A percentile compares a stretch with the other conserved stretches of the same genome.
Conservation (phyloP, 2,329 filamentous ascomycete genomes). For the Salinomyces thailandicus region DNA sequence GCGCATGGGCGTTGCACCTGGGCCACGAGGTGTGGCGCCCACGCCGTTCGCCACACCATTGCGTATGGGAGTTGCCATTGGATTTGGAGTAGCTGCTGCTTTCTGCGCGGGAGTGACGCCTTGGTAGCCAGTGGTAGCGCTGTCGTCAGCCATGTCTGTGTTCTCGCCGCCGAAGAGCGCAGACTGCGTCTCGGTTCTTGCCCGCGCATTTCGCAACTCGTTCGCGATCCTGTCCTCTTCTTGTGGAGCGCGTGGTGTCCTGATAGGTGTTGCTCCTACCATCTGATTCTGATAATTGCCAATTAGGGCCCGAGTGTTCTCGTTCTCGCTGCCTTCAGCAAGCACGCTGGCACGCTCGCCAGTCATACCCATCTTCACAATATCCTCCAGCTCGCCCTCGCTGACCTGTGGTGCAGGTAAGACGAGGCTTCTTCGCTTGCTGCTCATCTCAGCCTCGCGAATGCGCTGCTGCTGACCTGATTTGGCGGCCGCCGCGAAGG, state of each 20-base stretch:
- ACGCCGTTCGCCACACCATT: conserved; percentile 43
- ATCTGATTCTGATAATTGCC: conserved; percentile 72
- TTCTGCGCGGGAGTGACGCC: conserved; percentile 72
- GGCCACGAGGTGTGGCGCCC: conserved; percentile 55
- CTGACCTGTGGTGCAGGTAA: conserved; percentile 84
- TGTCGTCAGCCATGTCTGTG: conserved; percentile 74
- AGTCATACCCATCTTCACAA: conserved; percentile 96
- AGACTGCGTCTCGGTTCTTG: conserved; percentile 86
- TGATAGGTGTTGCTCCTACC: conserved; percentile 73
- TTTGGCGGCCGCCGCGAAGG: conserved; percentile 78
- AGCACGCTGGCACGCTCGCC: conserved; percentile 73
- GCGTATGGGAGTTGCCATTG: conserved; percentile 79
- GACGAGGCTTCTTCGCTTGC: conserved; percentile 74
- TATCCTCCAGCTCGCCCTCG: conserved; percentile 88
- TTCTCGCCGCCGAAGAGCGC: conserved; percentile 91
- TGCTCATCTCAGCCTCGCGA: conserved; percentile 91
- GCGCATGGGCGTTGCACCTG: conserved; percentile 72
- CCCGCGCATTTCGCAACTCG: conserved; percentile 86
- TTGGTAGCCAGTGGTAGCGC: conserved; percentile 77
- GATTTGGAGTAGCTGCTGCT: conserved; percentile 82
- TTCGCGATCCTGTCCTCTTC: conserved; percentile 95
- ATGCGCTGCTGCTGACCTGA: conserved; percentile 92
- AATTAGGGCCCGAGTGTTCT: conserved; percentile 73
- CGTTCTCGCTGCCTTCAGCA: conserved; percentile 69
- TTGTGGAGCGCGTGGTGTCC: conserved; percentile 80